These are phyloP conservation scores for Yamadazyma dendronema DNA, from an alignment of 1,139 yeast genomes.

Conservation along the genomic window DNA sequence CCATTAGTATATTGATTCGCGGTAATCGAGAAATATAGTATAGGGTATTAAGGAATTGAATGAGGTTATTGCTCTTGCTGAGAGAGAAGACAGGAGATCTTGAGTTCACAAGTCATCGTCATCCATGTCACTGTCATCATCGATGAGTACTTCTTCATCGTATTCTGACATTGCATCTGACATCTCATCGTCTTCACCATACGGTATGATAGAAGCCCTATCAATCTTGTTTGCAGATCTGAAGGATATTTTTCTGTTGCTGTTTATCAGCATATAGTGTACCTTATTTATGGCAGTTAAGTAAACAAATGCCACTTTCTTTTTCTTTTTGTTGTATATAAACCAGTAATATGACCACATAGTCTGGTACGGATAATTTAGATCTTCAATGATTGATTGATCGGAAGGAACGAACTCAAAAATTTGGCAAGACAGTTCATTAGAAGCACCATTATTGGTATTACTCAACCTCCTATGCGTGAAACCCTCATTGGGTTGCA, in stretches of 20 bases:
- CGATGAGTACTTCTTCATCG: conserved; percentile 29
- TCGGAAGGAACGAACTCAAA: conserved; percentile 80
- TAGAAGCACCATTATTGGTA: neutral
- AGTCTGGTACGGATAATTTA: conserved; percentile 66
- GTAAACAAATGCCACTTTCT: conserved; percentile 85
- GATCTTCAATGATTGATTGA: conserved; percentile 68
- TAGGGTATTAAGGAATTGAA: neutral
- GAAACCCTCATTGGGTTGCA: conserved; percentile 3
- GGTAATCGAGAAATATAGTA: too few relatives aligned
- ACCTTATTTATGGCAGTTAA: conserved; percentile 44
- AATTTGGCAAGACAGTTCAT: conserved; percentile 48
- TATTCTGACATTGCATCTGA: conserved; percentile 20
- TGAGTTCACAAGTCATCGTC: conserved; percentile 36
- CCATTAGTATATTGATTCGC: too few relatives aligned
- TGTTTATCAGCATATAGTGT: conserved; percentile 37
- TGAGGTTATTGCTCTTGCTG: neutral
- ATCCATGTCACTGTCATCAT: conserved; percentile 37
- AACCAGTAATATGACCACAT: conserved; percentile 94
- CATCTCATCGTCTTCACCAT: conserved; percentile 20
- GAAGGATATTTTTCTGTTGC: conserved; percentile 20
- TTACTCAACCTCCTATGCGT: conserved; percentile 1
- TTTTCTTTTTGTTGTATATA: conserved; percentile 84
- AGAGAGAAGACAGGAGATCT: neutral
- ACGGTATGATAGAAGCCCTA: conserved; percentile 10
- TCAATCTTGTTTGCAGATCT: conserved; percentile 10